Evolutionary conservation across 371 early-diverging fungal species (phyloP), one percentile per base, ranked within the genome.

Genomic region (Mucor sp.): DNA sequence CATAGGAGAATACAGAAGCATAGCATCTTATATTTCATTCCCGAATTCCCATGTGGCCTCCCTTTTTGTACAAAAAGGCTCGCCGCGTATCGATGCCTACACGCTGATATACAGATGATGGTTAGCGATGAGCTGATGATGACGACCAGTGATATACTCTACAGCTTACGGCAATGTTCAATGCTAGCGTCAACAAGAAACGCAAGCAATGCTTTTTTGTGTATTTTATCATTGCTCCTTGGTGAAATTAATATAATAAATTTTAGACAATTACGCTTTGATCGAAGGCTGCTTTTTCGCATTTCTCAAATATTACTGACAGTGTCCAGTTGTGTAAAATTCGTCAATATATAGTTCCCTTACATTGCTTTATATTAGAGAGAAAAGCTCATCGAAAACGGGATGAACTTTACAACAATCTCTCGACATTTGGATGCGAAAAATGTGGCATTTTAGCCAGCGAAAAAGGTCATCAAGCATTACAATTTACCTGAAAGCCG

Each of bases 261-360:
- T 19, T 44, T 19, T 37, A 14, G 6, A 19, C n/a, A 44, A 44
- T 44, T 50, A 21, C 21, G 14, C 23, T 25, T 50, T 50, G 25
- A 25, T 25, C 25, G 25, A 50, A 50, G 50, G 50, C 48, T 37
- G 14, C 5, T 50, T 50, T 50, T 50, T 50, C 33, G 33, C 50
- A 50, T 25, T 50, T 50, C 25, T 50, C 50, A 50, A 23, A 19
- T 50, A 50, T 50, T 50, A 50, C 50, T 50, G 50, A 50, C 50
- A 50, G 50, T 50, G 25, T 50, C 23, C 9, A 23, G 50, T 25
- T 25, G 37, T 50, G 25, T 50, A 50, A 50, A n/a, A 50, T 9
- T 23, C 23, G 12, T 25, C 21, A 50, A 8, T 1, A 23, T 11
- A 25, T 25, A 25, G 25, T 50, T 50, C 50, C 48, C 50, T 50